Base-by-base conservation (phyloP, 2,329 filamentous ascomycete species). In the Xylariaceae sp. region DNA sequence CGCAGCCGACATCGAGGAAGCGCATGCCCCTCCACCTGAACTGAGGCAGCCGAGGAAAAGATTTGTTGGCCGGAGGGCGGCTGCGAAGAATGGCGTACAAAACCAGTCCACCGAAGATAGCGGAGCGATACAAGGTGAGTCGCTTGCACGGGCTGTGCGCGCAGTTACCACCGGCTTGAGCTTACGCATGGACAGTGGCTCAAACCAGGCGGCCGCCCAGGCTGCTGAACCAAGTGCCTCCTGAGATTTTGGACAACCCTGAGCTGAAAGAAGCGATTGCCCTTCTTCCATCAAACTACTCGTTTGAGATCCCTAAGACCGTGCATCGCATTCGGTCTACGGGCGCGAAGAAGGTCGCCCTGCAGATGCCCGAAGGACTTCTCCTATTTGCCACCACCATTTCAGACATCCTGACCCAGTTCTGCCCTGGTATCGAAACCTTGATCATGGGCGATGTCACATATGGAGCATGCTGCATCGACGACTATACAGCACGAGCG, bases 391-490 rank as follows among this genome's bases (percentile, higher is more conserved):
- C 93, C 17, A 97, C 93, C 19, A 98, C 93, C 28, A 91, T 98
- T 53, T 95, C 93, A 3, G 93, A 98, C 62, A 97, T 98, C 55
- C 73, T 98, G 36, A 88, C 87, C 1, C 86, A 90, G 60, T 98
- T 98, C 69, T 98, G 93, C 59, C 85, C 89, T 0, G 89, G 87
- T 2, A 85, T 86, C 31, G 88, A 94, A 62, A 97, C 91, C 2
- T 74, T 97, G 40, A 98, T 98, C 64, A 98, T 98, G 93, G 93
- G 93, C 47, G 93, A 98, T 62, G 93, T 98, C 33, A 98, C 93
- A 1, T 98, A 98, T 63, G 93, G 93, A 49, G 93, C 93, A 17
- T 98, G 93, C 71, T 98, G 93, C 61, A 96, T 98, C 55, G 93
- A 98, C 63, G 93, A 98, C 67, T 98, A 94, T 67, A 98, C 93